phyloP scores from a whole-genome alignment of 108 stramenopile genomes.

The Pseudonitzschia multistriata region DNA sequence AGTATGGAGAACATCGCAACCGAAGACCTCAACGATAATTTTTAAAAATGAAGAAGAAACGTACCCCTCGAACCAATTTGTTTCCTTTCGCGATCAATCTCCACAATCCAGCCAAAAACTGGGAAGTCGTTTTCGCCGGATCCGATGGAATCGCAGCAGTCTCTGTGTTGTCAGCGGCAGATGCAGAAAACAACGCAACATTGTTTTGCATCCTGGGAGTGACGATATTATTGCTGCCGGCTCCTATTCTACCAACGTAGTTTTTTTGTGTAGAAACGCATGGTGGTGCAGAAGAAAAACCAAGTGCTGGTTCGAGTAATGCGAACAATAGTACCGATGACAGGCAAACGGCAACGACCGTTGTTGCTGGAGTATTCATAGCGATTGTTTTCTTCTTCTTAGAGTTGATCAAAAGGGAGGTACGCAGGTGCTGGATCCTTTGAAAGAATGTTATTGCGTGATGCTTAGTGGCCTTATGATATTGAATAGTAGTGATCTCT shows the following conservation, averaged over 20 bases:
- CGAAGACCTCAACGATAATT: neutral
- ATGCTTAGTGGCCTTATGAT: no score
- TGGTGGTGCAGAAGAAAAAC: neutral
- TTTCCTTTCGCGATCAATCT: slow-evolving; percentile 57
- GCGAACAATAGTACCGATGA: neutral
- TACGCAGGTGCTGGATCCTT: no score
- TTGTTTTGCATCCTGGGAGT: neutral
- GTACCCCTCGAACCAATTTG: slow-evolving; percentile 57
- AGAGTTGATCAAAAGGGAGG: no score
- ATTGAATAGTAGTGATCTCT: no score
- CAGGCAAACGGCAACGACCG: neutral
- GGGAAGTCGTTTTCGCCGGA: slow-evolving; percentile 62
- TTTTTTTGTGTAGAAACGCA: no score
- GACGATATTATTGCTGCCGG: neutral
- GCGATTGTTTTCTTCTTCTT: neutral
- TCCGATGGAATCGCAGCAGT: slow-evolving; percentile 43
- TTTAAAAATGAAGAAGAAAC: neutral
- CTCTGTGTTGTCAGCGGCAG: slow-evolving; percentile 7
- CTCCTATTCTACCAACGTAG: neutral
- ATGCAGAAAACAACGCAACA: neutral
- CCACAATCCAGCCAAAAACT: slow-evolving; percentile 71
- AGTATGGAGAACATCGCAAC: neutral
- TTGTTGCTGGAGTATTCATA: neutral
- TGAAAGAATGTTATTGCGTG: no score
- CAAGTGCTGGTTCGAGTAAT: neutral